Evolutionary conservation across 129 eudicot species (phyloP).

Genomic region (Artemisia tridentata): DNA sequence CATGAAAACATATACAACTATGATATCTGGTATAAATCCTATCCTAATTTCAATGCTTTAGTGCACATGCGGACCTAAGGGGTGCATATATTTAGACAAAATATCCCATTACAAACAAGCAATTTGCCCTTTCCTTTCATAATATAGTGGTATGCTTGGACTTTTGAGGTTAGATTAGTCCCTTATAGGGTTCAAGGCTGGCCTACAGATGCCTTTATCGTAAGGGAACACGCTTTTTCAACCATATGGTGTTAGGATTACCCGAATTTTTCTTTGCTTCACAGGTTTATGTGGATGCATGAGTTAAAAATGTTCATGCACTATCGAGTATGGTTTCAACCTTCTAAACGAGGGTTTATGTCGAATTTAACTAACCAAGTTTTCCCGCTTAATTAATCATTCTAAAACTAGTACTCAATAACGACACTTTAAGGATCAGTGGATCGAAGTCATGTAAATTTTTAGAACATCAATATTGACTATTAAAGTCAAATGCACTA

Average conservation of each 20-base stretch:
- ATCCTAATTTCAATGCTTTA: neutral
- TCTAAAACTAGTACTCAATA: neutral
- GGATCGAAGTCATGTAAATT: neutral
- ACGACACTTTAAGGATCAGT: neutral
- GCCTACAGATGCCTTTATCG: neutral
- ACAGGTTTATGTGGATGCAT: neutral
- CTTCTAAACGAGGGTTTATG: too few relatives aligned
- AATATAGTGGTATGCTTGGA: neutral
- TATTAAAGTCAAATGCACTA: slow-evolving; percentile 14
- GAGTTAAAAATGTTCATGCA: neutral
- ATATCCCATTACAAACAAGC: neutral
- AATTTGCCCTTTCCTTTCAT: neutral
- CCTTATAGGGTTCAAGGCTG: neutral
- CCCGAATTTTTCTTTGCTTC: neutral
- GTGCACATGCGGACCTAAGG: neutral
- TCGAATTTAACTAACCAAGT: too few relatives aligned
- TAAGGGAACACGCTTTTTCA: slow-evolving; percentile 1
- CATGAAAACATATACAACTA: too few relatives aligned
- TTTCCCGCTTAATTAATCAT: neutral
- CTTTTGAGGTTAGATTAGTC: neutral
- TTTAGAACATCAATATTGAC: slow-evolving; percentile 9
- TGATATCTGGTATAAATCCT: neutral
- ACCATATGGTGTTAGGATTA: neutral
- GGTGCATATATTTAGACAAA: slow-evolving; percentile 1
- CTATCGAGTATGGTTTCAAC: neutral